These are phyloP conservation scores for Wallacemonas sp. DNA, from an alignment of 208 protist species.

Conservation along the genomic window DNA sequence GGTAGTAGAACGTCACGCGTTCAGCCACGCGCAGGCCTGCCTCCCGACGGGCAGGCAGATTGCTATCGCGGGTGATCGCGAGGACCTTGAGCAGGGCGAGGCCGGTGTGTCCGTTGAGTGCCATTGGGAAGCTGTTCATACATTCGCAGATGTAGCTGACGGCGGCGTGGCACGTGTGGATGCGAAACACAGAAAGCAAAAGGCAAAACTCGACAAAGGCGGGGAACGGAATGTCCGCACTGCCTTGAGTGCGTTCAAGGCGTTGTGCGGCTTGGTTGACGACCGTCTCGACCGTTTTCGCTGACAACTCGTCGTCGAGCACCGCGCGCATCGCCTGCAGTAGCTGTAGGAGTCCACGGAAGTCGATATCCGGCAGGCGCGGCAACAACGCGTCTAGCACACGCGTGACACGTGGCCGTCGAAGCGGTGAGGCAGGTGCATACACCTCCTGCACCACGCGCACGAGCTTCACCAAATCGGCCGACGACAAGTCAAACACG, in stretches of 20 bases:
- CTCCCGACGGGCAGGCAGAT: neutral
- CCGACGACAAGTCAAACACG: constrained; percentile 16
- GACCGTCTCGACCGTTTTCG: constrained; percentile 21
- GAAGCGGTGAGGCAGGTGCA: neutral
- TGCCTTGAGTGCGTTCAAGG: neutral
- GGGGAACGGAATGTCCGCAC: constrained; percentile 24
- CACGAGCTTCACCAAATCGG: constrained; percentile 42
- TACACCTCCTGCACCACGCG: constrained; percentile 33
- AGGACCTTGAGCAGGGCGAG: constrained; percentile 1
- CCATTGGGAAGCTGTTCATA: neutral
- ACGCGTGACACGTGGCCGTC: constrained; percentile 2
- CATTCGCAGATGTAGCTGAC: constrained; percentile 27
- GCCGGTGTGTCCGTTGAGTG: neutral
- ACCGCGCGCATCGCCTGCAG: constrained; percentile 48
- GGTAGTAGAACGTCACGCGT: neutral
- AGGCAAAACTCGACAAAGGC: constrained; percentile 48
- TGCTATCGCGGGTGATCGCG: neutral
- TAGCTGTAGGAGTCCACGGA: constrained; percentile 40
- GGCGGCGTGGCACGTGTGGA: constrained; percentile 53
- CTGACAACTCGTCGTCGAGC: constrained; percentile 25
- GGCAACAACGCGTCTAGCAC: constrained; percentile 18
- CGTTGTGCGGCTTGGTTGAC: constrained; percentile 20
- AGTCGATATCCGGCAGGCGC: constrained; percentile 2
- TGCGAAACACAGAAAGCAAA: constrained; percentile 48
- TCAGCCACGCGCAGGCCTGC: neutral